phyloP scores from a whole-genome alignment of 2,329 filamentous ascomycete genomes.

The Metarhizium anisopliae region DNA sequence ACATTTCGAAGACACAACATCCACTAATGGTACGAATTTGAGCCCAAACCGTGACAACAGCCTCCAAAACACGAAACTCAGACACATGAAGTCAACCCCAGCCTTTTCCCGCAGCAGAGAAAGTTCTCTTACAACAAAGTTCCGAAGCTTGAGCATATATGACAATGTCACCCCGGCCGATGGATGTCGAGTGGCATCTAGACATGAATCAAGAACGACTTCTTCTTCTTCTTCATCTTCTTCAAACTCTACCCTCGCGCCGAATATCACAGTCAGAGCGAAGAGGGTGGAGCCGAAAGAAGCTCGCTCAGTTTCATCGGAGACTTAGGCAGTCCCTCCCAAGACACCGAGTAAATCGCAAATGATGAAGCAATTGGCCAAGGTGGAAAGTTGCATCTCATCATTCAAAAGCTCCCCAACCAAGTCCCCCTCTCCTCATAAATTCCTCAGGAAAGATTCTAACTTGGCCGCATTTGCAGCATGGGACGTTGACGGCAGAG shows the following conservation, averaged over 20 bases:
- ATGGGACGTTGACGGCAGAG: slow-evolving; percentile 70
- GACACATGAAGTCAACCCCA: slow-evolving; percentile 18
- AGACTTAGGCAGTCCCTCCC: slow-evolving; percentile 22
- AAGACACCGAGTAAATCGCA: slow-evolving; percentile 24
- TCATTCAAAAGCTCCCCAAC: slow-evolving; percentile 28
- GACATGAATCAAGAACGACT: slow-evolving; percentile 13
- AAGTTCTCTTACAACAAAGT: slow-evolving; percentile 31
- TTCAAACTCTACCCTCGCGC: background rate
- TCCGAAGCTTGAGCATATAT: slow-evolving; percentile 31
- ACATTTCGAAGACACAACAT: slow-evolving; percentile 24
- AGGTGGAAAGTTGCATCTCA: slow-evolving; percentile 22
- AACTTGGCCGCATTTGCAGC: slow-evolving; percentile 55
- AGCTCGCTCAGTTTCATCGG: slow-evolving; percentile 12
- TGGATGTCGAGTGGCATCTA: slow-evolving; percentile 39
- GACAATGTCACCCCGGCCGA: slow-evolving; percentile 14
- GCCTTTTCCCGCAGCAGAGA: slow-evolving; percentile 26
- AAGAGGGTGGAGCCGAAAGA: slow-evolving; percentile 8
- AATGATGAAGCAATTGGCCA: slow-evolving; percentile 21
- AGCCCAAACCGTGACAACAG: slow-evolving; percentile 6
- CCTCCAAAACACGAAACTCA: slow-evolving; percentile 14
- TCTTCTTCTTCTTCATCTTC: slow-evolving; percentile 14
- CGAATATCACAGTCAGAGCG: slow-evolving; percentile 11
- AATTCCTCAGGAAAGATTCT: slow-evolving; percentile 67
- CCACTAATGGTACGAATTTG: slow-evolving; percentile 26
- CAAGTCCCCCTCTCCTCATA: slow-evolving; percentile 35